Base-by-base conservation (phyloP, 2,329 filamentous ascomycete genomes). In the Paecilomyces fulvus region DNA sequence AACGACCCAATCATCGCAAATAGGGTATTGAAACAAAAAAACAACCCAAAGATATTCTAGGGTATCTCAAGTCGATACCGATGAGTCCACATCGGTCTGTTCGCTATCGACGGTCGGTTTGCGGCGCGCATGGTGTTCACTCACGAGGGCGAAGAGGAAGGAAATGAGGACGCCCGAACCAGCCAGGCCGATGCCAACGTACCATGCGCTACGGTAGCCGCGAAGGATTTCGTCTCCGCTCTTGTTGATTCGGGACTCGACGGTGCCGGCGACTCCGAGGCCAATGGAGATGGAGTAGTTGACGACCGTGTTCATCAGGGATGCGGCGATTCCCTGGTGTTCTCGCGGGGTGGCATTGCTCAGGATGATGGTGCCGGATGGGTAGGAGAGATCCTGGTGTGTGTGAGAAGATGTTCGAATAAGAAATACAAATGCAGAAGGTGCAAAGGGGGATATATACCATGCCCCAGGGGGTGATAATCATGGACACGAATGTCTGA, bases 251-350 rank as follows among this genome's bases (percentile, higher is more conserved):
- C 78, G 64, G 2, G 68, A 66, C 63, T 86, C 82, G 1, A 86
- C 78, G 0, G 83, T 86, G 0, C 83, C 83, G 0, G 84, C 84
- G 46, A 88, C 77, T 0, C 84, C 85, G 0, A 89, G 74, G 0
- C 82, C 83, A 1, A 87, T 69, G 1, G 82, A 82, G 31, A 88
- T 86, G 56, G 79, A 79, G 65, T 87, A 88, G 67, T 88, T 87
- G 59, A 87, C 80, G 14, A 85, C 75, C 0, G 83, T 86, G 58
- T 79, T 82, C 31, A 86, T 80, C 2, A 87, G 66, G 50, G 77
- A 80, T 0, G 76, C 76, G 3, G 77, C 76, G 23, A 79, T 72
- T 12, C 77, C 78, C 60, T 80, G 77, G 52, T 77, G 72, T 55
- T 75, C 67, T 49, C 71, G 70, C 2, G 66, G 59, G 52, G 77